phyloP scores from a whole-genome alignment of 2,329 filamentous ascomycete species.

The Phyllosticta paracitricarpa region DNA sequence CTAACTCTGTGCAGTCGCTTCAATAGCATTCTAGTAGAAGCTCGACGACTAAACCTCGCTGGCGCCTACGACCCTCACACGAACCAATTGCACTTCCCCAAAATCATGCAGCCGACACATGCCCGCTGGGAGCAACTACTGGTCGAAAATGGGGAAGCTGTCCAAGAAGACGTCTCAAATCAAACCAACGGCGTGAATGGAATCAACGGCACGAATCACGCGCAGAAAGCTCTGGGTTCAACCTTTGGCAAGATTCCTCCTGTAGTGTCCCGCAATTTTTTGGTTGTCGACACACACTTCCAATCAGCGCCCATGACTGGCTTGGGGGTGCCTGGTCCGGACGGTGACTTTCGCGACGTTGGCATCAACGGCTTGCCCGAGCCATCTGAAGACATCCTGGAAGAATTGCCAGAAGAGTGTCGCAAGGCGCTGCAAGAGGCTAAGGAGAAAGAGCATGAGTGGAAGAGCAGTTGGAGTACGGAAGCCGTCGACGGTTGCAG shows the following conservation, averaged over 20 bases:
- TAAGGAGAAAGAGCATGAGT: constrained; percentile 53
- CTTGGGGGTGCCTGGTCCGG: constrained; percentile 50
- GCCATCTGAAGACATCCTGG: constrained; percentile 54
- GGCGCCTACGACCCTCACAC: constrained; percentile 93
- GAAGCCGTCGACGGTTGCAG: constrained; percentile 50
- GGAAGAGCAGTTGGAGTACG: constrained; percentile 64
- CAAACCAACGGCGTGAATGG: constrained; percentile 20
- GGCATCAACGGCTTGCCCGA: constrained; percentile 49
- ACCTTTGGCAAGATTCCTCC: constrained; percentile 47
- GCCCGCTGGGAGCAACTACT: constrained; percentile 68
- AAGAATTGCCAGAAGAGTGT: constrained; percentile 60
- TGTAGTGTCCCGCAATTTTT: constrained; percentile 50
- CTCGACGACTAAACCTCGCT: constrained; percentile 57
- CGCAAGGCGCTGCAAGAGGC: constrained; percentile 62
- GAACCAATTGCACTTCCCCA: constrained; percentile 80
- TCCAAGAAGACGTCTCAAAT: constrained; percentile 15
- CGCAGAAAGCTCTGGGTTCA: constrained; percentile 15
- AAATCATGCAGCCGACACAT: constrained; percentile 80
- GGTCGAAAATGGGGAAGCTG: constrained; percentile 16
- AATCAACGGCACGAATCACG: constrained; percentile 7
- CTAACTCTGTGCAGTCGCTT: constrained; percentile 54
- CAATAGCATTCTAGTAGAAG: constrained; percentile 62
- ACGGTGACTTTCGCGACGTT: constrained; percentile 40
- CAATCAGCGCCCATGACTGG: constrained; percentile 49
- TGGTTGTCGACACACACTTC: constrained; percentile 52